Percentiles rank a stretch among this genome's conserved stretches.
These are phyloP conservation scores for Colletotrichum tamarilloi DNA, from an alignment of 2,329 filamentous ascomycete genomes.

Conservation along the genomic window DNA sequence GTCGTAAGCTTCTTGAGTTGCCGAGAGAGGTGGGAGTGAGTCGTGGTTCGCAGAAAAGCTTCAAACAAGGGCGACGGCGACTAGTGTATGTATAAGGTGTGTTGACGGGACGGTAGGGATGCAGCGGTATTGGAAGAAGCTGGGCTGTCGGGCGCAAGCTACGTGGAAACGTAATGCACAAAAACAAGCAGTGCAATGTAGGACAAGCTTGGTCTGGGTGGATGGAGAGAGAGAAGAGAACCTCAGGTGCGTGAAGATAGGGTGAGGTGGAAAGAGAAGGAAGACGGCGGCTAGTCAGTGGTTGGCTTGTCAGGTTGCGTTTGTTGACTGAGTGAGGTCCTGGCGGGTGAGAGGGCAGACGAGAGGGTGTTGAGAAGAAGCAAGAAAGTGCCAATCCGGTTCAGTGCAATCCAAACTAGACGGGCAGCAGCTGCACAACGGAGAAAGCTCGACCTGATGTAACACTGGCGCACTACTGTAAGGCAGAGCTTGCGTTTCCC, in stretches of 20 bases:
- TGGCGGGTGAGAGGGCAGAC: conserved; percentile 5
- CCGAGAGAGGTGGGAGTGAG: not conserved
- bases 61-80: not conserved
- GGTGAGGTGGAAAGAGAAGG: conserved; percentile 26
- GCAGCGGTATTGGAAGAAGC: not conserved
- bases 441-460: not conserved
- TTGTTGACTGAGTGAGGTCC: conserved; percentile 11
- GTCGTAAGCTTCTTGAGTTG: not conserved
- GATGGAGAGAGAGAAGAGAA: not conserved
- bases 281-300: conserved; percentile 15
- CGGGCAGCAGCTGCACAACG: not conserved
- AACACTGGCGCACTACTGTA: not conserved
- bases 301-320: conserved; percentile 1
- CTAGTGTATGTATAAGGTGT: not conserved
- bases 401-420: not conserved
- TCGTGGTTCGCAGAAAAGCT: not conserved
- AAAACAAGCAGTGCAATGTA: not conserved
- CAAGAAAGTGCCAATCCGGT: conserved; percentile 9
- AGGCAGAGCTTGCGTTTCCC: not conserved
- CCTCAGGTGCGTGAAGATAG: not conserved
- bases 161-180: not conserved
- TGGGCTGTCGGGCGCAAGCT: not conserved
- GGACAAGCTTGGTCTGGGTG: not conserved
- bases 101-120: not conserved
- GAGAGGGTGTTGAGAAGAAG: conserved; percentile 20